A percentile compares a stretch with the other conserved stretches of the same genome.
These are phyloP conservation scores for Helotiales sp. DNA, from an alignment of 2,329 filamentous ascomycete species.

Conservation along the genomic window DNA sequence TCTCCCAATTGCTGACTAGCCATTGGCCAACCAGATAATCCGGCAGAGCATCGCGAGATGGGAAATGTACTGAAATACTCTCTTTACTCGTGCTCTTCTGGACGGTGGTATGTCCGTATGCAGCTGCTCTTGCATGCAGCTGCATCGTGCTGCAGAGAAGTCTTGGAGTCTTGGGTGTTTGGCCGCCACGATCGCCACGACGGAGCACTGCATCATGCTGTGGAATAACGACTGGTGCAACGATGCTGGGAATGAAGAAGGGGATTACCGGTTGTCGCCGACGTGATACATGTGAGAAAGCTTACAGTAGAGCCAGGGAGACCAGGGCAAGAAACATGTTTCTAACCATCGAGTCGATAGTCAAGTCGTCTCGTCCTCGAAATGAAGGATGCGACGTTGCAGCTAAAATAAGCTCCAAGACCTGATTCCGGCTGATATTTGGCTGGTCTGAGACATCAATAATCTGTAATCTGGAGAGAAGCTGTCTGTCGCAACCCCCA, in stretches of 20 bases:
- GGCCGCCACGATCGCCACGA: conserved; percentile 13
- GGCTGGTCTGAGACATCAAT: conserved; percentile 2
- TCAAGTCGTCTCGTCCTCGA: background rate
- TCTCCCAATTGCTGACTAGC: conserved; percentile 1
- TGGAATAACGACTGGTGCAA: conserved; percentile 4
- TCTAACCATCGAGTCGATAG: background rate
- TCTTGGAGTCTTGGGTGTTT: conserved; percentile 1
- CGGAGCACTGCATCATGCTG: conserved; percentile 9
- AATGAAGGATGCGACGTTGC: conserved; percentile 7
- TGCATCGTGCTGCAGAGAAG: background rate
- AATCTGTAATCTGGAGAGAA: background rate
- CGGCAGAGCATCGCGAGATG: conserved; percentile 19
- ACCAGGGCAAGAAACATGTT: conserved; percentile 4
- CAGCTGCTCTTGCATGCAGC: conserved; percentile 7
- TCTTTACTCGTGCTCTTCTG: background rate
- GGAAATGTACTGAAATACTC: background rate
- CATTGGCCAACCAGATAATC: conserved; percentile 28
- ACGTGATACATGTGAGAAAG: conserved; percentile 1
- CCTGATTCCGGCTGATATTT: conserved; percentile 6
- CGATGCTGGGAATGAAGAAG: background rate
- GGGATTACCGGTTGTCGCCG: background rate
- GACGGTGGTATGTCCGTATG: conserved; percentile 1
- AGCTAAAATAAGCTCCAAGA: background rate
- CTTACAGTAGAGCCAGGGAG: background rate
- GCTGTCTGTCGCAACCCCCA: conserved; percentile 27